Evolutionary conservation across 2,329 filamentous ascomycete genomes (phyloP), one percentile per base, ranked within the genome.

Genomic region (Pyrenophora graminea): DNA sequence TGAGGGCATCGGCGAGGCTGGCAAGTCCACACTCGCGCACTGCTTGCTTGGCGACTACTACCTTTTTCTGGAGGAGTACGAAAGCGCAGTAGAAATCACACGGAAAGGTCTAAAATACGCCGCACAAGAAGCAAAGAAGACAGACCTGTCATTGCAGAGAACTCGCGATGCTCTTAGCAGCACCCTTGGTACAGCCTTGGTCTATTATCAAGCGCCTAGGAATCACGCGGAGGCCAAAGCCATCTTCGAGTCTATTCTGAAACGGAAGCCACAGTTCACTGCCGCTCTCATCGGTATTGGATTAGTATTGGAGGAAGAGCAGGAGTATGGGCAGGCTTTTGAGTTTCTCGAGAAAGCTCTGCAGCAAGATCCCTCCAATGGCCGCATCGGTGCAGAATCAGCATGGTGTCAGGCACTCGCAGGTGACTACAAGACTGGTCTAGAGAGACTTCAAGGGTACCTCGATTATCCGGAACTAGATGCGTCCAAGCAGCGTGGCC

Each of bases 361-460:
- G 21, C 71, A 85, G 57, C 84, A 89, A 19, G 90, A 96, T 66
- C 77, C 81, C 2, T 77, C 79, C 9, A 96, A 97, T 61, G 78
- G 91, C 17, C 87, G 86, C 25, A 87, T 99, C 37, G 87, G 85
- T 48, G 88, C 89, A 13, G 95, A 99, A 73, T 85, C 91, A 15
- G 93, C 91, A 1, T 99, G 94, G 94, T 91, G 94, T 56, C 90
- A 89, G 67, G 90, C 91, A 8, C 80, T 96, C 12, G 88, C 86
- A 63, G 90, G 91, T 9, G 86, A 96, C 63, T 87, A 90, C 69
- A 74, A 80, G 45, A 76, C 76, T 17, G 91, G 90, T 8, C 80
- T 86, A 37, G 73, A 81, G 2, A 88, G 91, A 56, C 79, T 99
- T 0, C 83, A 91, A 63, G 79, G 79, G 6, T 91, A 88, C 53